phyloP scores from a whole-genome alignment of 2,329 filamentous ascomycete species.

The Colletotrichum endophyticum region DNA sequence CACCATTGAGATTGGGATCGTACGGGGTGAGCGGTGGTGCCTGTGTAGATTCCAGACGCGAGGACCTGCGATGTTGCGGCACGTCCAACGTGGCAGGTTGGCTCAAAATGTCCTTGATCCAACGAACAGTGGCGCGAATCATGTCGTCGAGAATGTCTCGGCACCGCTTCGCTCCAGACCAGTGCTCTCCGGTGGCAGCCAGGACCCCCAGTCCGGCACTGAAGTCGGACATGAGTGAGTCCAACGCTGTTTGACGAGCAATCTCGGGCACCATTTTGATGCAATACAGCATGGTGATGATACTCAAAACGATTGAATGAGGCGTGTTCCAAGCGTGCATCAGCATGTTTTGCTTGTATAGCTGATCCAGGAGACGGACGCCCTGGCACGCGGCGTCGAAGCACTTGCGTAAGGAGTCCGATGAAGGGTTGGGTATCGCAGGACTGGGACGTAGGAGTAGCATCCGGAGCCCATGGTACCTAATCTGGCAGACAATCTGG shows the following conservation, averaged over 20 bases:
- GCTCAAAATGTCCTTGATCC: slow-evolving; percentile 24
- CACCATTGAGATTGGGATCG: background rate
- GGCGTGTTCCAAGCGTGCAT: slow-evolving; percentile 54
- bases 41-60: background rate
- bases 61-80: background rate
- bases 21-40: background rate
- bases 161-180: slow-evolving; percentile 52
- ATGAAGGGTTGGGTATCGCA: slow-evolving; percentile 51
- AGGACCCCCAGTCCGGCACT: slow-evolving; percentile 49
- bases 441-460: slow-evolving; percentile 56
- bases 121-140: slow-evolving; percentile 32
- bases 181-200: slow-evolving; percentile 56
- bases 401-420: slow-evolving; percentile 43
- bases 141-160: slow-evolving; percentile 49
- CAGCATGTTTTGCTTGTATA: slow-evolving; percentile 49
- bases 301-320: slow-evolving; percentile 52
- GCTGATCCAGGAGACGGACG: slow-evolving; percentile 42
- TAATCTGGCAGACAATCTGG: slow-evolving; percentile 42
- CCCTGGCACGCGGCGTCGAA: slow-evolving; percentile 45
- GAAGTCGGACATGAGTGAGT: slow-evolving; percentile 41
- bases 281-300: slow-evolving; percentile 56
- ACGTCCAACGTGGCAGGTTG: background rate
- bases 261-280: slow-evolving; percentile 50
- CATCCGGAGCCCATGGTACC: slow-evolving; percentile 54
- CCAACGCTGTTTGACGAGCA: slow-evolving; percentile 32